Percentiles rank a stretch among this genome's conserved stretches.
phyloP scores from a whole-genome alignment of 352 stramenopile species.

The Achlya hypogyna region DNA sequence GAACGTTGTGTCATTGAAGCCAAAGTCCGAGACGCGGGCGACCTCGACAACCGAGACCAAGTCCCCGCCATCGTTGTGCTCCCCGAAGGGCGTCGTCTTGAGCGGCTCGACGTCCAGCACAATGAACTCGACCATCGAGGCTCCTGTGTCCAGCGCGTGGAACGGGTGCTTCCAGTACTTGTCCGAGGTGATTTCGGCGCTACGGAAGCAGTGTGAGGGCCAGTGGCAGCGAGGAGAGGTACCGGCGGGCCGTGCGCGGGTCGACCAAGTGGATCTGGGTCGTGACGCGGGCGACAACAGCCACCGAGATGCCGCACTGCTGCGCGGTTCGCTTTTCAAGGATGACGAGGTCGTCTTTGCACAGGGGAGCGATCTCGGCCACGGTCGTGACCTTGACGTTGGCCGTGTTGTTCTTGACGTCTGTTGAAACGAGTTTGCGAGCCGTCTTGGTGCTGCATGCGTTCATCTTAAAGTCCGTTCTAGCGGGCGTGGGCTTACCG shows the following conservation, averaged over 20 bases:
- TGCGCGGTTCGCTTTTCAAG: constrained; percentile 49
- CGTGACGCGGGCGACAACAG: constrained; percentile 52
- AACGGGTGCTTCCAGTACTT: constrained; percentile 72
- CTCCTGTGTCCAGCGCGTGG: constrained; percentile 42
- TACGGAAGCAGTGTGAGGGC: not conserved
- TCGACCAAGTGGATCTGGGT: constrained; percentile 55
- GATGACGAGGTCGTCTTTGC: constrained; percentile 64
- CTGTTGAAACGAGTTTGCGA: constrained; percentile 67
- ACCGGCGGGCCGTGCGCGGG: constrained; percentile 35
- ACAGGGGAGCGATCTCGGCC: constrained; percentile 61
- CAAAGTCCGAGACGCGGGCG: constrained; percentile 58
- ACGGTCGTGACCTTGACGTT: constrained; percentile 63
- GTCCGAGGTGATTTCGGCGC: constrained; percentile 42
- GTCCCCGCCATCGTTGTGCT: not conserved
- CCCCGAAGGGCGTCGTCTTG: constrained; percentile 1
- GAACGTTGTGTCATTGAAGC: constrained; percentile 72
- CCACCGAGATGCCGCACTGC: constrained; percentile 47
- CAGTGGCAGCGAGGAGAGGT: not conserved
- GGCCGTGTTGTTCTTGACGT: constrained; percentile 48
- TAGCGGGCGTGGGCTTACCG: not conserved
- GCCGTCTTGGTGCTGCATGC: constrained; percentile 38
- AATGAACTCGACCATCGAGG: constrained; percentile 54
- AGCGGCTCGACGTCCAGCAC: constrained; percentile 63
- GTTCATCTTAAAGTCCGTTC: not conserved
- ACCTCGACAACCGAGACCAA: constrained; percentile 50